Base-by-base conservation (phyloP, 2,329 filamentous ascomycete genomes). In the Sporothrix schenckii region DNA sequence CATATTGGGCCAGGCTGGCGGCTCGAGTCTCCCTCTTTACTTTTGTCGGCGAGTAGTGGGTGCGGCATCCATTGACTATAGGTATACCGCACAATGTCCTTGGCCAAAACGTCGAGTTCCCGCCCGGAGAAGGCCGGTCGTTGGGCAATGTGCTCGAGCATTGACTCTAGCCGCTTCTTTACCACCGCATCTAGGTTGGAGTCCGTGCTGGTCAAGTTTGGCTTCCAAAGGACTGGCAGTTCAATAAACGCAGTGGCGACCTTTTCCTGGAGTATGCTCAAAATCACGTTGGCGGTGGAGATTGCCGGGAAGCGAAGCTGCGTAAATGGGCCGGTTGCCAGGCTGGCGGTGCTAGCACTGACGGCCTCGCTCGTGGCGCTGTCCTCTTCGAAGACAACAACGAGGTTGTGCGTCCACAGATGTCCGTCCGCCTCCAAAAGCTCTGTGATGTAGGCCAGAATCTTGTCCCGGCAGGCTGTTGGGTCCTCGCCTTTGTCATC, bases 351-450 rank as follows among this genome's bases (percentile, higher is more conserved):
- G n/a, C 34, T 41, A 9, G 34, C 19, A 21, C 19, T 60, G 19
- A 19, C 13, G 19, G 30, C 7, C 30, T 21, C 34, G 13, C 14
- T 34, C 56, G 19, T 19, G n/a, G 27, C 13, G 10, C 9, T 21
- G n/a, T 63, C 58, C 41, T 63, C 58, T 47, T 63, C 58, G 13
- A 16, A 63, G 4, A 63, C 58, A n/a, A 61, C n/a, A n/a, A 63
- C 39, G 11, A 63, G 39, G 14, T 63, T 63, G 5, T 63, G n/a
- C 11, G 16, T 63, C n/a, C n/a, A 47, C n/a, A 7, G n/a, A 6
- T 44, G 39, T 5, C 4, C 13, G 11, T 47, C 41, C 21, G n/a
- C 13, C 10, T 49, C 60, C 41, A 49, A 19, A 21, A 14, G n/a
- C 41, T 49, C 41, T 3, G 41, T 30, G 44, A 65, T 30, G 41